A percentile compares a stretch with the other conserved stretches of the same genome.
These are phyloP conservation scores for Kalaharituber pfeilii DNA, from an alignment of 2,329 filamentous ascomycete genomes.

Conservation along the genomic window DNA sequence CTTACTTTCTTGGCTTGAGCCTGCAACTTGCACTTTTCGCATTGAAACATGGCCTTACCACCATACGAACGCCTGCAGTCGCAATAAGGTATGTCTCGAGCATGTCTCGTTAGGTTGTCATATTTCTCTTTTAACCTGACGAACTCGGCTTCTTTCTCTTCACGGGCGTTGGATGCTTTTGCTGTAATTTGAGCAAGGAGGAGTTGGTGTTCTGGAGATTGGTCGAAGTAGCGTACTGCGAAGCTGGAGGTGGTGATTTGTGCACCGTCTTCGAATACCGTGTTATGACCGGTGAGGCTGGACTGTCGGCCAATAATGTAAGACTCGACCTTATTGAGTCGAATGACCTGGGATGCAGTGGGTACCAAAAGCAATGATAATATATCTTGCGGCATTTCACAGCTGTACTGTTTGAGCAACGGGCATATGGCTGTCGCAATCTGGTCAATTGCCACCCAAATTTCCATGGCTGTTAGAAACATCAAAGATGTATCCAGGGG, in stretches of 20 bases:
- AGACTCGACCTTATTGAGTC: slow-evolving; percentile 32
- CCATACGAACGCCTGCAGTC: background rate
- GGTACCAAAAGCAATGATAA: slow-evolving; percentile 32
- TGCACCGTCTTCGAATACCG: background rate
- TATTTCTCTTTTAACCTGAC: slow-evolving; percentile 23
- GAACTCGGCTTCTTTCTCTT: slow-evolving; percentile 27
- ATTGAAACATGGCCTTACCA: background rate
- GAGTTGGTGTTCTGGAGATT: slow-evolving; percentile 30
- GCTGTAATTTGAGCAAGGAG: slow-evolving; percentile 2
- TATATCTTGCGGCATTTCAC: slow-evolving; percentile 29
- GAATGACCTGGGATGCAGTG: slow-evolving; percentile 30
- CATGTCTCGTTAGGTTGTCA: slow-evolving; percentile 22
- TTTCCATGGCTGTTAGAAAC: slow-evolving; percentile 38
- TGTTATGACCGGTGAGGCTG: background rate
- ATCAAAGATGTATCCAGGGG: slow-evolving; percentile 38
- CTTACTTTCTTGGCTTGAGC: background rate
- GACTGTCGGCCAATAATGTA: slow-evolving; percentile 24
- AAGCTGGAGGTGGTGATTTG: slow-evolving; percentile 26
- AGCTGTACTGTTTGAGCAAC: slow-evolving; percentile 33
- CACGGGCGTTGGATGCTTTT: slow-evolving; percentile 6
- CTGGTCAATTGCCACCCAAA: slow-evolving; percentile 43
- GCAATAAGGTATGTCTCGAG: too few relatives aligned
- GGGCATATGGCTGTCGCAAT: slow-evolving; percentile 28
- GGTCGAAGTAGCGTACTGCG: slow-evolving; percentile 33
- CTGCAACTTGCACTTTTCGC: background rate